These are phyloP conservation scores for Pleurotus sapidus DNA, from an alignment of 768 basidiomycete species.

Conservation along the genomic window DNA sequence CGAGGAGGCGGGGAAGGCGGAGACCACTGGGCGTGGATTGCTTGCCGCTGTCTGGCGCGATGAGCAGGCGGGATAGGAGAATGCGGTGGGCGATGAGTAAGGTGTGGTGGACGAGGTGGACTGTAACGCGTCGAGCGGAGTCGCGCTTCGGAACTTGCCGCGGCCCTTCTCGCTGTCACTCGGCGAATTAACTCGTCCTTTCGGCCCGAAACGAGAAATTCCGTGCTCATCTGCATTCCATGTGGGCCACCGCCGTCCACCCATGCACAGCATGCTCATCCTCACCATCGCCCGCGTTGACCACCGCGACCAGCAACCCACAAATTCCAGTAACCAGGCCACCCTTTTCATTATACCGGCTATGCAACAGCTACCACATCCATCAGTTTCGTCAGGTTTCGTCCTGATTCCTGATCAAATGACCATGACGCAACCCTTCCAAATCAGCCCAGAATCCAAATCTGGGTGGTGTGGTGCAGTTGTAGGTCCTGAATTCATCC, in stretches of 20 bases:
- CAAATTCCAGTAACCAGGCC: neutral
- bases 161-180: slow-evolving; percentile 8
- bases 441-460: neutral
- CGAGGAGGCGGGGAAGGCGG: slow-evolving; percentile 27
- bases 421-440: slow-evolving; percentile 5
- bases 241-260: neutral
- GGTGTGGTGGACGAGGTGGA: slow-evolving; percentile 26
- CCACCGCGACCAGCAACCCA: neutral
- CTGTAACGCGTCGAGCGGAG: slow-evolving; percentile 13
- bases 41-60: slow-evolving; percentile 25
- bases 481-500: neutral
- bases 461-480: too few relatives aligned
- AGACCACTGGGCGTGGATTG: slow-evolving; percentile 22
- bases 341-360: neutral
- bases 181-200: slow-evolving; percentile 8
- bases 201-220: slow-evolving; percentile 4
- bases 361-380: neutral
- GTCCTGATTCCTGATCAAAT: slow-evolving; percentile 6
- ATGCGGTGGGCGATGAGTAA: slow-evolving; percentile 21
- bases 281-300: neutral
- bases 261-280: neutral
- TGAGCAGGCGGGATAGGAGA: slow-evolving; percentile 25
- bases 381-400: neutral
- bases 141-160: slow-evolving; percentile 8
- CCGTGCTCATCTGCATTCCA: slow-evolving; percentile 9